Evolutionary conservation across 2,329 filamentous ascomycete genomes (phyloP).

Genomic region (Trichoderma sp.): DNA sequence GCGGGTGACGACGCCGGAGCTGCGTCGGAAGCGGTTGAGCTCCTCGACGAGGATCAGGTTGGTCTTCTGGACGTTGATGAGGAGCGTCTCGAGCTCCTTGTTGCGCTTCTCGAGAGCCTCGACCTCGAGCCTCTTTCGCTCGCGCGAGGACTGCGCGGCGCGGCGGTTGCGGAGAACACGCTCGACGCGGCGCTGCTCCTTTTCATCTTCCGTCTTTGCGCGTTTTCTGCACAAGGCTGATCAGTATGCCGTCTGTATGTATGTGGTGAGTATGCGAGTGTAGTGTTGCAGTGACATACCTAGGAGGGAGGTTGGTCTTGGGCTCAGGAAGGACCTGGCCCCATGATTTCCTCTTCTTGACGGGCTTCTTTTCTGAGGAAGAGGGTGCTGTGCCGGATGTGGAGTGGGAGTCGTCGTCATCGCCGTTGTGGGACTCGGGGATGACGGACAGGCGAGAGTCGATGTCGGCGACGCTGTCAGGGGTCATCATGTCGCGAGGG

Average conservation of each 20-base stretch:
- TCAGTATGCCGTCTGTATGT: conserved; percentile 31
- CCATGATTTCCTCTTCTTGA: conserved; percentile 98
- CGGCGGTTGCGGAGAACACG: conserved; percentile 94
- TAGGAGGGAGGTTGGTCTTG: conserved; percentile 92
- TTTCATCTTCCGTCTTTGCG: conserved; percentile 98
- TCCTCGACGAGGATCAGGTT: conserved; percentile 54
- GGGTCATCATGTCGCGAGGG: conserved; percentile 55
- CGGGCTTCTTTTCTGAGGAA: conserved; percentile 65
- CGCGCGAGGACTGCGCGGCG: conserved; percentile 92
- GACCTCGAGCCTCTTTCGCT: conserved; percentile 86
- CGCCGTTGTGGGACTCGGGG: conserved; percentile 30
- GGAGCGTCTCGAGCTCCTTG: conserved; percentile 65
- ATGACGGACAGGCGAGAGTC: conserved; percentile 33
- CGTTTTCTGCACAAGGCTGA: conserved; percentile 67
- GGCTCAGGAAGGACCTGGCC: conserved; percentile 94
- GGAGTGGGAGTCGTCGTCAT: conserved; percentile 2
- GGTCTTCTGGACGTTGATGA: conserved; percentile 61
- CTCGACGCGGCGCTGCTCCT: conserved; percentile 96
- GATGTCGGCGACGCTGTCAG: conserved; percentile 45
- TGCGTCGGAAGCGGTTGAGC: conserved; percentile 52
- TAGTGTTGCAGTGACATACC: conserved; percentile 55
- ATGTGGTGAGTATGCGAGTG: neutral
- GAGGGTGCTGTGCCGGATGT: conserved; percentile 24
- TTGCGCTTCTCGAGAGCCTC: conserved; percentile 81
- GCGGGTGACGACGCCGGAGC: conserved; percentile 46